Conservation (phyloP, 768 basidiomycete species). For the Phylloporus sp. region DNA sequence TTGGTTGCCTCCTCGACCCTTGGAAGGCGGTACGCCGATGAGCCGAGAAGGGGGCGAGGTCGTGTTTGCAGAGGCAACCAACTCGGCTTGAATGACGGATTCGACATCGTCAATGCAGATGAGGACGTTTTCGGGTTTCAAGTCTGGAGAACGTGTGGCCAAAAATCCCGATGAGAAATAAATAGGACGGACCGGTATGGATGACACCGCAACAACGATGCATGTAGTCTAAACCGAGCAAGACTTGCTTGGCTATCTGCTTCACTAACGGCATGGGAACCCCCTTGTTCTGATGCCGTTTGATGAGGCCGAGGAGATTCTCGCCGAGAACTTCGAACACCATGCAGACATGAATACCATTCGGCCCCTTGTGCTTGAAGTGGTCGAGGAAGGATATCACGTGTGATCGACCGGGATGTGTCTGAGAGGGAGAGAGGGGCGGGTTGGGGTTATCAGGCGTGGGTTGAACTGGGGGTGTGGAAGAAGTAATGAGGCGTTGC, state of each 20-base stretch:
- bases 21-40: constrained; percentile 89
- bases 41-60: constrained; percentile 53
- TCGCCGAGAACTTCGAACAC: constrained; percentile 98
- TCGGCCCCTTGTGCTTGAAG: constrained; percentile 94
- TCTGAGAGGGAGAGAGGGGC: constrained; percentile 51
- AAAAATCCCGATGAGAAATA: not conserved
- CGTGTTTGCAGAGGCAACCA: constrained; percentile 42
- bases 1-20: constrained; percentile 93
- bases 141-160: constrained; percentile 45
- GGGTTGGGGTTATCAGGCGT: constrained; percentile 49
- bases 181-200: constrained; percentile 65
- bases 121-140: constrained; percentile 97
- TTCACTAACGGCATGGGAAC: constrained; percentile 90
- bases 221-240: constrained; percentile 96
- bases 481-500: constrained; percentile 88
- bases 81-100: constrained; percentile 80
- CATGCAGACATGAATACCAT: constrained; percentile 99
- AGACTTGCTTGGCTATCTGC: constrained; percentile 95
- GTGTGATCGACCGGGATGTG: constrained; percentile 87
- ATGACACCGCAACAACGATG: constrained; percentile 96
- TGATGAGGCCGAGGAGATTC: constrained; percentile 93
- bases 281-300: constrained; percentile 96
- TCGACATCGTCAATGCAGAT: constrained; percentile 98
- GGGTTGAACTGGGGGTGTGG: constrained; percentile 50
- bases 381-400: constrained; percentile 98